Conservation (phyloP, 192 early-diverging fungal species). For the Pilaira anomala region DNA sequence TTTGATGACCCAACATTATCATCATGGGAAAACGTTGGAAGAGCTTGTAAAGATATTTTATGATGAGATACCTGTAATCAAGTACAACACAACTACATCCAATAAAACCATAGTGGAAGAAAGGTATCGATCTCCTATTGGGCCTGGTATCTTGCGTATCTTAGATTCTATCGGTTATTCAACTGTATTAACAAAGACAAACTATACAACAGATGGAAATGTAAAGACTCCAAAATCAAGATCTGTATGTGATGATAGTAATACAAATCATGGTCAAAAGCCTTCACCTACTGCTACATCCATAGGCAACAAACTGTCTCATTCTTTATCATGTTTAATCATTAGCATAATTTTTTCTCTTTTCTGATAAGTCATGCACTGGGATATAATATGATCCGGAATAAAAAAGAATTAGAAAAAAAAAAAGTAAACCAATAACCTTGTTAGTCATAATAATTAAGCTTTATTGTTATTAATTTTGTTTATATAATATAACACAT, state of each 20-base stretch:
- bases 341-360: not conserved
- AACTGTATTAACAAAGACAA: slow-evolving; percentile 28
- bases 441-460: no score
- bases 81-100: slow-evolving; percentile 13
- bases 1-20: slow-evolving; percentile 22
- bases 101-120: slow-evolving; percentile 3
- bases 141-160: slow-evolving; percentile 31
- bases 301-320: not conserved
- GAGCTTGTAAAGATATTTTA: slow-evolving; percentile 16
- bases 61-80: slow-evolving; percentile 5
- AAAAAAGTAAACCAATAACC: no score
- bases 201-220: slow-evolving; percentile 14
- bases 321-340: not conserved
- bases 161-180: slow-evolving; percentile 35
- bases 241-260: slow-evolving; percentile 24
- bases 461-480: not conserved
- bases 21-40: slow-evolving; percentile 24
- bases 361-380: no score
- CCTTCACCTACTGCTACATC: not conserved
- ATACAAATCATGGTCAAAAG: slow-evolving; percentile 11
- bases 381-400: no score
- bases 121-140: slow-evolving; percentile 23
- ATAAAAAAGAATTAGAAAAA: no score
- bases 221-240: slow-evolving; percentile 6
- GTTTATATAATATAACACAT: no score